phyloP scores from a whole-genome alignment of 192 early-diverging fungal species.

The Backusella morwellensis region DNA sequence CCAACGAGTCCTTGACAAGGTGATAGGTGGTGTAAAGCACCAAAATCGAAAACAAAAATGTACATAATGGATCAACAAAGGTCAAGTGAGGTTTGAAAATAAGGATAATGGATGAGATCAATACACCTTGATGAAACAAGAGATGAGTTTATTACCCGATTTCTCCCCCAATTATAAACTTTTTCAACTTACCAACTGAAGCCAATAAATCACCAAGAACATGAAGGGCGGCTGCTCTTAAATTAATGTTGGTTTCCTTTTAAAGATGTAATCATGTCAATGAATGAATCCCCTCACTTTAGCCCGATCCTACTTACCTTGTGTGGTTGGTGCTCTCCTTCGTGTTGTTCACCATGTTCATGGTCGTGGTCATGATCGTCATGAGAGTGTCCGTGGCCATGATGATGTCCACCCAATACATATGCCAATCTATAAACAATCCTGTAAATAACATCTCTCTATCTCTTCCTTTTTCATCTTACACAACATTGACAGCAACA shows the following conservation, averaged over 20 bases:
- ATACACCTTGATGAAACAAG: constrained; percentile 43
- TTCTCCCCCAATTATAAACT: too few relatives aligned
- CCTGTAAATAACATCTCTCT: neutral
- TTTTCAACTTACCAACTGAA: constrained; percentile 50
- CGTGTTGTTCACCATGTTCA: constrained; percentile 10
- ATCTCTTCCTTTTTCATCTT: constrained; percentile 29
- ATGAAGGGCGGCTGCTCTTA: constrained; percentile 73
- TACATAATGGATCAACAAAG: constrained; percentile 78
- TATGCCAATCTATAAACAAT: constrained; percentile 42
- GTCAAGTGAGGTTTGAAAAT: constrained; percentile 53
- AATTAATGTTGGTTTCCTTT: constrained; percentile 58
- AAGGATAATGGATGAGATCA: constrained; percentile 73
- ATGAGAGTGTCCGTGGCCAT: constrained; percentile 47
- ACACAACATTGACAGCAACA: constrained; percentile 73
- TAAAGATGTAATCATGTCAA: neutral
- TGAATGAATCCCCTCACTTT: neutral
- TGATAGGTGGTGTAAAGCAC: constrained; percentile 70
- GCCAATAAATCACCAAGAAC: constrained; percentile 81
- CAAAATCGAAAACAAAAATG: constrained; percentile 76
- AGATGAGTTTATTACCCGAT: neutral
- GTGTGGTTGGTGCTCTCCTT: neutral
- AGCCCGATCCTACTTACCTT: neutral
- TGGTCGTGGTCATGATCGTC: constrained; percentile 27
- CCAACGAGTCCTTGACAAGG: constrained; percentile 60
- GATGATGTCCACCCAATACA: constrained; percentile 52